phyloP scores from a whole-genome alignment of 768 basidiomycete species.

The Termitomyces sp. region DNA sequence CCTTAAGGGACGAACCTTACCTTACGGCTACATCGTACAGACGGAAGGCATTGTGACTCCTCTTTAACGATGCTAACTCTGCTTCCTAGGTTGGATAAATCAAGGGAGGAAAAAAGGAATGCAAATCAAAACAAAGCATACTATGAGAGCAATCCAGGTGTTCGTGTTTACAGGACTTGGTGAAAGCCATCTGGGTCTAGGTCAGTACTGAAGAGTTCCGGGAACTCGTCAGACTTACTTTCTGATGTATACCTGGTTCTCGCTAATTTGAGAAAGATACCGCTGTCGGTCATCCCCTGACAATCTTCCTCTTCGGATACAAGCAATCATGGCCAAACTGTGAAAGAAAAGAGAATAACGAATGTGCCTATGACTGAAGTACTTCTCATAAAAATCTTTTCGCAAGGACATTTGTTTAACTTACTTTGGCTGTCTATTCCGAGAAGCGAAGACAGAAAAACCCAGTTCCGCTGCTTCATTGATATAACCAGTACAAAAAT shows the following conservation, averaged over 20 bases:
- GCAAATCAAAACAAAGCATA: constrained; percentile 22
- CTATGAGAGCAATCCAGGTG: constrained; percentile 65
- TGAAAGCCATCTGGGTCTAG: constrained; percentile 51
- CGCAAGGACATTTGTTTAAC: constrained; percentile 4
- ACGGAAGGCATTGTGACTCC: constrained; percentile 53
- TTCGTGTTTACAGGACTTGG: constrained; percentile 65
- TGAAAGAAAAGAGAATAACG: constrained; percentile 70
- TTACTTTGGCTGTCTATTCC: constrained; percentile 61
- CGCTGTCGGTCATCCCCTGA: constrained; percentile 24
- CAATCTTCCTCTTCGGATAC: constrained; percentile 41
- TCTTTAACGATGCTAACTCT: constrained; percentile 55
- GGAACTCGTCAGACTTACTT: constrained; percentile 33
- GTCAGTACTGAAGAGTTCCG: not conserved
- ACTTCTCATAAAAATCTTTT: not conserved
- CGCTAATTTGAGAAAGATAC: constrained; percentile 52
- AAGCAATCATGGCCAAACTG: constrained; percentile 58
- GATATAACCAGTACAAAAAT: constrained; percentile 55
- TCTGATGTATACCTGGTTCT: constrained; percentile 57
- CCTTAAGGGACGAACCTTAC: constrained; percentile 24
- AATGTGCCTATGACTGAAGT: constrained; percentile 55
- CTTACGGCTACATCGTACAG: constrained; percentile 67
- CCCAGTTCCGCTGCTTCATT: constrained; percentile 59
- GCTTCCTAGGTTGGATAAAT: constrained; percentile 46
- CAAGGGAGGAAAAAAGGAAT: not conserved
- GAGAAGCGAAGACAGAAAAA: constrained; percentile 53